These are phyloP conservation scores for Picea mariana DNA, from an alignment of 83 land plant genomes.

Conservation along the genomic window DNA sequence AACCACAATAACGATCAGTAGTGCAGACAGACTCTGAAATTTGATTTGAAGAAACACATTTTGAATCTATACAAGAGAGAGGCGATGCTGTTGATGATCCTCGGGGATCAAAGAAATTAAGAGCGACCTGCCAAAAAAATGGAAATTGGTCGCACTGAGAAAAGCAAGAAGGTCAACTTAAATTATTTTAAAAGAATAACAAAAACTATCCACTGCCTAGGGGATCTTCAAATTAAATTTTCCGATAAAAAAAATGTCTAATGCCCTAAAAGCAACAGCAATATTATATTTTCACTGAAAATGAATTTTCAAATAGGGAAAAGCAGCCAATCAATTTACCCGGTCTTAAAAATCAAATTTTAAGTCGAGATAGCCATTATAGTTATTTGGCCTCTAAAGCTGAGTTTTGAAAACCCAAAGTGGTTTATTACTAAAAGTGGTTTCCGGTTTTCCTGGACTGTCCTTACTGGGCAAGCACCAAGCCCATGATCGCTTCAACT, in stretches of 20 bases:
- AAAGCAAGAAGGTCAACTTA: not conserved
- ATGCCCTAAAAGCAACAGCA: not conserved
- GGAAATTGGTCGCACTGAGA: conserved; percentile 2
- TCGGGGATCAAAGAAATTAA: conserved; percentile 60
- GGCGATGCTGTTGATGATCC: conserved; percentile 51
- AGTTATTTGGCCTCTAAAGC: no score
- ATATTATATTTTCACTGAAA: not conserved
- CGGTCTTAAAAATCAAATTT: no score
- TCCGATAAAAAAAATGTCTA: not conserved
- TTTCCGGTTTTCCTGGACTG: no score
- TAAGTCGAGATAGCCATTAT: no score
- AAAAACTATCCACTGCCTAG: not conserved
- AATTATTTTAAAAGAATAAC: not conserved
- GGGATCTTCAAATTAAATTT: not conserved
- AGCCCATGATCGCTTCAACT: no score
- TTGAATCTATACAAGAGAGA: conserved; percentile 51
- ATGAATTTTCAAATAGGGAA: not conserved
- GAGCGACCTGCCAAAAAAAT: conserved; percentile 48
- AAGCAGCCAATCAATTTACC: no score
- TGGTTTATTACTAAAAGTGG: no score
- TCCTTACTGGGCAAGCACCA: no score
- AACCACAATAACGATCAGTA: conserved; percentile 41
- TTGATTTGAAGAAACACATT: conserved; percentile 37
- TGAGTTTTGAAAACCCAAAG: no score
- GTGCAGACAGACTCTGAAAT: conserved; percentile 31